Base-by-base conservation (phyloP, 148 eudicot species). In the Euryodendron excelsum region DNA sequence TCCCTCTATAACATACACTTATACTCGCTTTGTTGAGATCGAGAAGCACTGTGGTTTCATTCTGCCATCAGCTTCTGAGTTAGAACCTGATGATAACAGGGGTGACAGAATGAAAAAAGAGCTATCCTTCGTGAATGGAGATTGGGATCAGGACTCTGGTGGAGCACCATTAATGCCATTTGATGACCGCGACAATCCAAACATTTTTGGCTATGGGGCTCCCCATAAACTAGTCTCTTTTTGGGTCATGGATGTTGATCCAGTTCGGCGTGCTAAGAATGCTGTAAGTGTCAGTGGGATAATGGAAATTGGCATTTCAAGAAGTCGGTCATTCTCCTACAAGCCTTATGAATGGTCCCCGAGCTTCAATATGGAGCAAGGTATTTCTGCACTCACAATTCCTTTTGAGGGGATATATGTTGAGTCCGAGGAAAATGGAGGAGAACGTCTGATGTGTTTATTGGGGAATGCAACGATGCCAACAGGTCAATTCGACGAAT, bases 131-230 rank as follows among this genome's bases (percentile, higher is more conserved):
- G 10, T n/a, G 37, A 74, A 80, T 58, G 82, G 78, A 36, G 82
- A 80, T 53, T 80, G 82, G 82, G 55, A 73, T 28, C 82, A 80
- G 33, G 81, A 61, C 36, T 30, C 65, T 3, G 41, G 69, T 37
- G 56, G 65, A 73, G 20, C 41, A 34, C 78, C 73, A 44, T 33
- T 80, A 34, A 53, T 73, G 65, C 56, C 78, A 21, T 60, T 64
- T 48, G 44, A 62, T 73, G 53, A 72, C 20, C 1, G 48, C 2
- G 9, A 15, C 20, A 63, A 1, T 0, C 12, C 12, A 53, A 53
- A 59, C 10, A 6, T 4, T 59, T 21, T 6, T 21, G 63, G 63
- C 28, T 3, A 25, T 1, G 63, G 63, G 15, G 17, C 25, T 37
- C 77, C 10, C 31, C n/a, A 31, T 5, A 80, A 65, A 0, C 3